phyloP scores from a whole-genome alignment of 2,329 filamentous ascomycete species.

The Harringtonia aguacate region DNA sequence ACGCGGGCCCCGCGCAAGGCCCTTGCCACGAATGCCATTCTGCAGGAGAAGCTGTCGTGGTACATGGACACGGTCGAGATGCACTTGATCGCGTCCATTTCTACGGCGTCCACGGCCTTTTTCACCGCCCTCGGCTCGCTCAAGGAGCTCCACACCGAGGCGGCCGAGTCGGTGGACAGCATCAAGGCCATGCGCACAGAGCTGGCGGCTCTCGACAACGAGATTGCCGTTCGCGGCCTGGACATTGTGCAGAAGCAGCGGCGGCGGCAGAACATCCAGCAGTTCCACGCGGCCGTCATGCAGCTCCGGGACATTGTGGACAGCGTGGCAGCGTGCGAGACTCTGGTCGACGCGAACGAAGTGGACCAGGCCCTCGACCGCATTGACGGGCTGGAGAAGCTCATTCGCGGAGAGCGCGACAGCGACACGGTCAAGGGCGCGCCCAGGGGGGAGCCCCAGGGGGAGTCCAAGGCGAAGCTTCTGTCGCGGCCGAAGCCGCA shows the following conservation, averaged over 20 bases:
- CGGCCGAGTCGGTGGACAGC: conserved; percentile 77
- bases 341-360: conserved; percentile 71
- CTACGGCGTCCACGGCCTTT: conserved; percentile 88
- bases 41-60: conserved; percentile 98
- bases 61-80: conserved; percentile 99
- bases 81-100: conserved; percentile 92
- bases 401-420: conserved; percentile 64
- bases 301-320: conserved; percentile 74
- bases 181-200: conserved; percentile 77
- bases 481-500: not conserved
- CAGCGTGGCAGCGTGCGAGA: conserved; percentile 65
- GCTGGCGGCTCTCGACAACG: conserved; percentile 68
- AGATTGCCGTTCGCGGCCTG: conserved; percentile 76
- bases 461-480: not conserved
- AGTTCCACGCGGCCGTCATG: conserved; percentile 69
- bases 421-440: conserved; percentile 10
- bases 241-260: conserved; percentile 77
- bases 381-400: conserved; percentile 66
- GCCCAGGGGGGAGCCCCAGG: not conserved
- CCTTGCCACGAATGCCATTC: conserved; percentile 87
- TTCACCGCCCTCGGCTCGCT: conserved; percentile 89
- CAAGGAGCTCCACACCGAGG: conserved; percentile 83
- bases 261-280: conserved; percentile 72
- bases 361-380: conserved; percentile 69
- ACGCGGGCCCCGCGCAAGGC: conserved; percentile 63